A percentile compares a stretch with the other conserved stretches of the same genome.
Conservation (phyloP, 352 stramenopile genomes). For the Phytophthora sp. region DNA sequence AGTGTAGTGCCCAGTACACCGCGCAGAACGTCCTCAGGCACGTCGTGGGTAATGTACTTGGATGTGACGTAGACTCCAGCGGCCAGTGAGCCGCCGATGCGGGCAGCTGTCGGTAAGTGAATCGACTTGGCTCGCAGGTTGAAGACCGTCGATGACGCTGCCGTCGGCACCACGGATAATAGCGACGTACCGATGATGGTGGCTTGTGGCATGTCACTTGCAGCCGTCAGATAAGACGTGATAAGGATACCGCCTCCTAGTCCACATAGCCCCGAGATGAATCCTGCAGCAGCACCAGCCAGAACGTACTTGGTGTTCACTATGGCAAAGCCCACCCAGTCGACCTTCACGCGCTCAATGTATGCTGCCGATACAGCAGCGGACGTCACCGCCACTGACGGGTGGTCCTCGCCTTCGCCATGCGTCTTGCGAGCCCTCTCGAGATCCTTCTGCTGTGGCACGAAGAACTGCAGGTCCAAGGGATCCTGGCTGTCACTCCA, state of each 20-base stretch:
- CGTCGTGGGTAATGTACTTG: slow-evolving; percentile 83
- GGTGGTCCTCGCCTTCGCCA: slow-evolving; percentile 11
- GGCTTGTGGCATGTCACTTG: slow-evolving; percentile 87
- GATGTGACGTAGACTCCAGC: slow-evolving; percentile 77
- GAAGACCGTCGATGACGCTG: slow-evolving; percentile 79
- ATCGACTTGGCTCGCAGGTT: slow-evolving; percentile 83
- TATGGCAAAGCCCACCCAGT: slow-evolving; percentile 52
- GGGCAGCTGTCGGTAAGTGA: slow-evolving; percentile 71
- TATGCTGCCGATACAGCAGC: slow-evolving; percentile 44
- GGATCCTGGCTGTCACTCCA: slow-evolving; percentile 58
- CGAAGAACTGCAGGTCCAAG: slow-evolving; percentile 84
- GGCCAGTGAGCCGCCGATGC: slow-evolving; percentile 71
- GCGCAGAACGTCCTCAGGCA: slow-evolving; percentile 77
- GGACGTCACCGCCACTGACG: slow-evolving; percentile 26
- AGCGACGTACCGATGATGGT: slow-evolving; percentile 87
- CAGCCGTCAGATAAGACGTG: slow-evolving; percentile 84
- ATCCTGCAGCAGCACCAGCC: slow-evolving; percentile 73
- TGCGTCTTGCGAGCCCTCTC: slow-evolving; percentile 15
- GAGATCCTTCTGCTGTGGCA: slow-evolving; percentile 43
- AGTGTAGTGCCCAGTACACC: slow-evolving; percentile 78
- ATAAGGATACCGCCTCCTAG: slow-evolving; percentile 87
- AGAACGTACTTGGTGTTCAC: slow-evolving; percentile 83
- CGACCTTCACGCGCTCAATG: slow-evolving; percentile 43
- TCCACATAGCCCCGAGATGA: slow-evolving; percentile 85
- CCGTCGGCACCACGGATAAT: slow-evolving; percentile 81